Evolutionary conservation across 1,284 basidiomycete species (phyloP).

Genomic region (Rhodotorula glutinis): DNA sequence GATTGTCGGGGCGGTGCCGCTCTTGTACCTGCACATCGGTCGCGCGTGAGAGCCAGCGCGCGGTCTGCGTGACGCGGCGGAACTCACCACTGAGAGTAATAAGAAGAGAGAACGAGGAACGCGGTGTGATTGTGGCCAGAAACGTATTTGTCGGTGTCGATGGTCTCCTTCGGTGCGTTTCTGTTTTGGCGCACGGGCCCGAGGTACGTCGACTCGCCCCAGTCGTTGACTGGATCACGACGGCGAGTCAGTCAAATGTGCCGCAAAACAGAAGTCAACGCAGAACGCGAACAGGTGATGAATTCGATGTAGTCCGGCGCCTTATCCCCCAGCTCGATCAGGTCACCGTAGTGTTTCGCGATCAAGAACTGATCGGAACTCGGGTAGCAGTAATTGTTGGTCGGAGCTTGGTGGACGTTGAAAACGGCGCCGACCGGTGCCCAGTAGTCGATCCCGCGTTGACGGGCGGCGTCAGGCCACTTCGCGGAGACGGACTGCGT

Average conservation of each 20-base stretch:
- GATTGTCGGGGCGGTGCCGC: constrained; percentile 10
- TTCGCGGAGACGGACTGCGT: not conserved
- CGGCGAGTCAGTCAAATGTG: no score
- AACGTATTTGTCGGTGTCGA: constrained; percentile 19
- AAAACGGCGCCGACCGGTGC: not conserved
- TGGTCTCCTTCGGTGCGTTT: constrained; percentile 1
- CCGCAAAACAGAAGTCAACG: no score
- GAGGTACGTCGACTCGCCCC: constrained; percentile 25
- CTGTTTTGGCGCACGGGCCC: not conserved
- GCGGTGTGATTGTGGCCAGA: constrained; percentile 14
- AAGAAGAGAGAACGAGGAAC: constrained; percentile 8
- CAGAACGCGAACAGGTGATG: constrained; percentile 9
- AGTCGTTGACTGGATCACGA: not conserved
- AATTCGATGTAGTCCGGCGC: constrained; percentile 19
- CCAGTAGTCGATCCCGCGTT: constrained; percentile 14
- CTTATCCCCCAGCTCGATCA: constrained; percentile 17
- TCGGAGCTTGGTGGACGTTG: constrained; percentile 4
- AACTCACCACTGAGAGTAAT: constrained; percentile 10
- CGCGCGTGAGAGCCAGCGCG: no score
- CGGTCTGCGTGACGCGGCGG: no score
- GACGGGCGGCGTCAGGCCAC: constrained; percentile 1
- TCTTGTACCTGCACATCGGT: constrained; percentile 13
- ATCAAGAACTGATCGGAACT: constrained; percentile 5
- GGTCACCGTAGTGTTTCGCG: not conserved
- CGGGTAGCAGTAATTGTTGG: constrained; percentile 11